phyloP scores from a whole-genome alignment of 2,329 filamentous ascomycete species.

The Alternaria hordeiaustralica region DNA sequence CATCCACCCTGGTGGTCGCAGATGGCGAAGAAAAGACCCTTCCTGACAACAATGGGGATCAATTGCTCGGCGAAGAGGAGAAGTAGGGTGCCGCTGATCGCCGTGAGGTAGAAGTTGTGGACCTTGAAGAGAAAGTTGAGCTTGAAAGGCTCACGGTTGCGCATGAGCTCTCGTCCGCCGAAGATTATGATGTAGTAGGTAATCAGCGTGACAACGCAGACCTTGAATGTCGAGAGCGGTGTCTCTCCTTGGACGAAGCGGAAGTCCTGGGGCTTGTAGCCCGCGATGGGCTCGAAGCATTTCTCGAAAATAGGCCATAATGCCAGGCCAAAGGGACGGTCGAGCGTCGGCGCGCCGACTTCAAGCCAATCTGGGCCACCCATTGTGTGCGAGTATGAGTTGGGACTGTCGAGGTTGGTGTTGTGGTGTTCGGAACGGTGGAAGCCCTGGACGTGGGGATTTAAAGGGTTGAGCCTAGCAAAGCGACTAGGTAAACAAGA shows the following conservation, averaged over 20 bases:
- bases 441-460: slow-evolving; percentile 5
- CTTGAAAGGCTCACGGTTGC: slow-evolving; percentile 82
- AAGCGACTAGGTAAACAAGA: slow-evolving; percentile 20
- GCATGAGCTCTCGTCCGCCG: slow-evolving; percentile 91
- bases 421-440: slow-evolving; percentile 4
- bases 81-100: slow-evolving; percentile 80
- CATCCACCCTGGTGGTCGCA: slow-evolving; percentile 84
- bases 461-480: slow-evolving; percentile 16
- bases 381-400: slow-evolving; percentile 49
- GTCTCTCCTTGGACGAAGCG: slow-evolving; percentile 81
- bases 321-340: slow-evolving; percentile 87
- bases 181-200: slow-evolving; percentile 95
- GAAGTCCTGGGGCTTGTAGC: slow-evolving; percentile 87
- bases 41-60: slow-evolving; percentile 77
- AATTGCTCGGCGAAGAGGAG: slow-evolving; percentile 91
- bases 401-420: slow-evolving; percentile 1
- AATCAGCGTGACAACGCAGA: slow-evolving; percentile 79
- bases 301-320: slow-evolving; percentile 96
- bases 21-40: slow-evolving; percentile 88
- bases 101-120: slow-evolving; percentile 94
- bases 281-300: slow-evolving; percentile 75
- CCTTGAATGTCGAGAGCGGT: slow-evolving; percentile 86
- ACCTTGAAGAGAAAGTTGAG: slow-evolving; percentile 89
- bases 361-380: slow-evolving; percentile 61
- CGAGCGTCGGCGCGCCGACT: slow-evolving; percentile 74